Conservation (phyloP, 495 filamentous ascomycete species). For the Penicillium herquei region DNA sequence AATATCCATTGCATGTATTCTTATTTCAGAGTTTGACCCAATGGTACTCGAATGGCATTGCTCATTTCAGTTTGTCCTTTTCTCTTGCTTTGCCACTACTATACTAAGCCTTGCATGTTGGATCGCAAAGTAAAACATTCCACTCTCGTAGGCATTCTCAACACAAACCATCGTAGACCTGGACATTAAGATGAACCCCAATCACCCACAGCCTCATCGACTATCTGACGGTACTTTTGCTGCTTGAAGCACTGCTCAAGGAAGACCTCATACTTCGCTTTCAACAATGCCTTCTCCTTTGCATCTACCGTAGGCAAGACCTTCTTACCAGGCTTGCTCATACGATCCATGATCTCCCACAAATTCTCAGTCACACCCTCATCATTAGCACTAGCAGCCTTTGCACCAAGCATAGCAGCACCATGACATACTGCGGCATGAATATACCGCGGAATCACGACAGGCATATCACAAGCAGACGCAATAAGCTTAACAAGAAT, state of each 20-base stretch:
- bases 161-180: background rate
- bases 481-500: constrained; percentile 89
- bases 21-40: background rate
- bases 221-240: constrained; percentile 57
- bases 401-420: constrained; percentile 94
- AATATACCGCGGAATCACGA: constrained; percentile 86
- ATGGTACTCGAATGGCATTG: no score
- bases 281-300: constrained; percentile 74
- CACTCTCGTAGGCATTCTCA: background rate
- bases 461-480: constrained; percentile 85
- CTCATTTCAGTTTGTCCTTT: no score
- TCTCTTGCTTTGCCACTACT: no score
- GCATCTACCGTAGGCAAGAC: constrained; percentile 67
- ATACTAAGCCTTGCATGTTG: no score
- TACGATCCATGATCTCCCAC: constrained; percentile 96
- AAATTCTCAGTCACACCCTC: constrained; percentile 80
- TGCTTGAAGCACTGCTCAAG: constrained; percentile 64
- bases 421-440: constrained; percentile 96
- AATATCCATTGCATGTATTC: background rate
- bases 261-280: constrained; percentile 78
- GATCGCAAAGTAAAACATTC: no score
- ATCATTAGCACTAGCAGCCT: constrained; percentile 76
- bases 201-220: constrained; percentile 58
- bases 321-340: constrained; percentile 89
- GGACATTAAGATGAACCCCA: constrained; percentile 29